Percentiles rank a stretch among this genome's conserved stretches.
Evolutionary conservation across 257 asterid species (phyloP).

Genomic region (Solanum ahanhuiri): DNA sequence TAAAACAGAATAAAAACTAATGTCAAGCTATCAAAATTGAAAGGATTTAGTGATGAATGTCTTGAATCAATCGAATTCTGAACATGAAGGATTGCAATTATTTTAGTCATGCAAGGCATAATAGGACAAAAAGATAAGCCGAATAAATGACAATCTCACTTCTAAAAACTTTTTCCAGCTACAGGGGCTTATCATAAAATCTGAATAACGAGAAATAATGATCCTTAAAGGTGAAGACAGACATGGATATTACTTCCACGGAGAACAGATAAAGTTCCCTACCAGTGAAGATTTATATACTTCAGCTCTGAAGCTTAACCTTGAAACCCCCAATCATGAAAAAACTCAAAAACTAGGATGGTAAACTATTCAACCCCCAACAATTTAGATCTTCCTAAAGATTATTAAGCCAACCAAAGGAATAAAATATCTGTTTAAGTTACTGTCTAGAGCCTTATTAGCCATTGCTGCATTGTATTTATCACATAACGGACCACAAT

Average conservation of each 20-base stretch:
- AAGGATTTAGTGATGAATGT: neutral
- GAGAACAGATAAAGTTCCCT: neutral
- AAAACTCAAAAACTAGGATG: neutral
- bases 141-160: neutral
- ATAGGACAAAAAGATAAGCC: neutral
- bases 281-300: neutral
- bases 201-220: neutral
- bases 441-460: neutral
- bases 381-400: neutral
- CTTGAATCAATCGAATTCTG: neutral
- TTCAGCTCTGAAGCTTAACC: neutral
- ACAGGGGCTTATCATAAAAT: neutral
- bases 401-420: neutral
- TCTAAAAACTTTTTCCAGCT: neutral
- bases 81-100: neutral
- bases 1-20: conserved; percentile 11
- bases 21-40: conserved; percentile 9
- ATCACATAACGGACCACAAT: neutral
- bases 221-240: neutral
- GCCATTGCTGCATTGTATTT: neutral
- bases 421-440: neutral
- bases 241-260: neutral
- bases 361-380: neutral
- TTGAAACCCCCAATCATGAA: neutral
- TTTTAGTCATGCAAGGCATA: neutral